phyloP scores from a whole-genome alignment of 2,329 filamentous ascomycete species.

The Colletotrichum nymphaeae region DNA sequence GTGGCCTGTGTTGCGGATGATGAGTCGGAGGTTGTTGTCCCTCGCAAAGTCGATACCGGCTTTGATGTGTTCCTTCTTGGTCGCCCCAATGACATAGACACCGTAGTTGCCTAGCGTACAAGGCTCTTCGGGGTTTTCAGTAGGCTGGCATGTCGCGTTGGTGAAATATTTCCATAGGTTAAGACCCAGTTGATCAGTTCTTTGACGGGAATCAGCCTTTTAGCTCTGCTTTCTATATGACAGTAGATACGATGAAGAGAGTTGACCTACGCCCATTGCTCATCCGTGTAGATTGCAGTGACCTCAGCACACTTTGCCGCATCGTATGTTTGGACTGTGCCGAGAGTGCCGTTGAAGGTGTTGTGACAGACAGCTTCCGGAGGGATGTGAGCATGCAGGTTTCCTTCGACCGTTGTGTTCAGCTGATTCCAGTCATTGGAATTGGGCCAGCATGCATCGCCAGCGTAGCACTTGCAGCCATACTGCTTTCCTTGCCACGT shows the following conservation, averaged over 20 bases:
- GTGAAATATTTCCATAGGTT: slow-evolving; percentile 54
- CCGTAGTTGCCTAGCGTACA: slow-evolving; percentile 54
- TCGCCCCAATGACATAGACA: slow-evolving; percentile 44
- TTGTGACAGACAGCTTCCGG: slow-evolving; percentile 49
- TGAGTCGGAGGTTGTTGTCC: slow-evolving; percentile 59
- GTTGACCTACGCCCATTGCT: slow-evolving; percentile 50
- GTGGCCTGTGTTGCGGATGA: slow-evolving; percentile 68
- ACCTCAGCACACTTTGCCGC: slow-evolving; percentile 46
- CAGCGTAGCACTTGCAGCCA: slow-evolving; percentile 47
- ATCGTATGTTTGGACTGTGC: slow-evolving; percentile 48
- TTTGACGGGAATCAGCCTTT: slow-evolving; percentile 25
- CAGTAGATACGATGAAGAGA: no score
- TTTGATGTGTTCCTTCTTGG: slow-evolving; percentile 39
- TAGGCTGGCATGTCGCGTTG: slow-evolving; percentile 52
- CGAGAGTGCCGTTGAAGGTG: slow-evolving; percentile 50
- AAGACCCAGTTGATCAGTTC: slow-evolving; percentile 43
- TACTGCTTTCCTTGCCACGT: slow-evolving; percentile 43
- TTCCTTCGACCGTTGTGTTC: slow-evolving; percentile 50
- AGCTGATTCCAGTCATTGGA: slow-evolving; percentile 42
- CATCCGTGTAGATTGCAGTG: slow-evolving; percentile 43
- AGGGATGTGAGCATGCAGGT: slow-evolving; percentile 45
- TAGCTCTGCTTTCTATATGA: not conserved
- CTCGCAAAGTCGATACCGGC: slow-evolving; percentile 45
- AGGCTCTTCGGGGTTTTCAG: slow-evolving; percentile 42
- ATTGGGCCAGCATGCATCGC: slow-evolving; percentile 46